Evolutionary conservation across 345 rosid genomes (phyloP).

Genomic region (Lepidium aucheri): DNA sequence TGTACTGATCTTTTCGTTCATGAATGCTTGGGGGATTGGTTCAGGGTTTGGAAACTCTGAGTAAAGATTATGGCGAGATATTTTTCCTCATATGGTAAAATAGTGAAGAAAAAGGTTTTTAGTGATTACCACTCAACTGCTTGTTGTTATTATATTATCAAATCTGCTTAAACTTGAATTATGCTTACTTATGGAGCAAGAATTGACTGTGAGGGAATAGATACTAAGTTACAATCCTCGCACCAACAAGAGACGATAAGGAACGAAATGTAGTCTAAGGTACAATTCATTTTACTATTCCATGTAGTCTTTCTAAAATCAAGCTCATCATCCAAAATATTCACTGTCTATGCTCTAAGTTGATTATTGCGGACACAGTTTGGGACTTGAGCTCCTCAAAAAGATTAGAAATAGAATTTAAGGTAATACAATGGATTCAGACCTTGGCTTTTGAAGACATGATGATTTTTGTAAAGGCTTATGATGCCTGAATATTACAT

Average conservation of each 20-base stretch:
- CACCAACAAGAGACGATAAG: conserved; percentile 27
- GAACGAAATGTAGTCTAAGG: conserved; percentile 67
- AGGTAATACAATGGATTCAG: conserved; percentile 38
- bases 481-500: neutral
- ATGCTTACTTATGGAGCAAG: no score
- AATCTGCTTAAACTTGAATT: no score
- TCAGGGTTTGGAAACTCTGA: no score
- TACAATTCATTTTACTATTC: conserved; percentile 7
- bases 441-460: neutral
- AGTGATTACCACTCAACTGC: no score
- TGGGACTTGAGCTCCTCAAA: conserved; percentile 89
- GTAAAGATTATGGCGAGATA: no score
- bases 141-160: no score
- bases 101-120: no score
- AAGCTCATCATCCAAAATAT: neutral
- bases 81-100: no score
- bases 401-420: conserved; percentile 88
- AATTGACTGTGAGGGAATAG: no score
- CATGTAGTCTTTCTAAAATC: neutral
- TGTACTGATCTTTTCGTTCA: no score
- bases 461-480: neutral
- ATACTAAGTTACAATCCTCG: no score
- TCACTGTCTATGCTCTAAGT: neutral
- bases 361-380: conserved; percentile 38
- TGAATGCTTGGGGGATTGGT: no score